Conservation (phyloP, 1,284 basidiomycete species). For the Rhizopogon hawkerae region DNA sequence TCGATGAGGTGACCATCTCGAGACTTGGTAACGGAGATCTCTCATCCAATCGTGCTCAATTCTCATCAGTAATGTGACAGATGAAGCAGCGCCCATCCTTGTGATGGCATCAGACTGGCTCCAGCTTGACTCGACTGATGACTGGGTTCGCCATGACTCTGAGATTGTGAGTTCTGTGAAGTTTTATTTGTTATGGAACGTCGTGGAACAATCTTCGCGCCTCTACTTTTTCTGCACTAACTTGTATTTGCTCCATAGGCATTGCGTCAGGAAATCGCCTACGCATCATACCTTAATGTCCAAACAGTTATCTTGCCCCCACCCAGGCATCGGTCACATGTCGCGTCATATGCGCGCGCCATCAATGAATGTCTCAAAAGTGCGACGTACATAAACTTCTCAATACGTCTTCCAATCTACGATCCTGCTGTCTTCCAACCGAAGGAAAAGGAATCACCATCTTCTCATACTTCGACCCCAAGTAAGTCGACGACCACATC, state of each 20-base stretch:
- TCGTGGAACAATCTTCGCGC: not conserved
- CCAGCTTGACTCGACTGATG: constrained; percentile 87
- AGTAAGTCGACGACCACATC: constrained; percentile 16
- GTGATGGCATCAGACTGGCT: constrained; percentile 89
- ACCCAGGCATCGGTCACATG: constrained; percentile 74
- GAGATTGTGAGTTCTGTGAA: constrained; percentile 65
- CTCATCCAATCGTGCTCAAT: constrained; percentile 16
- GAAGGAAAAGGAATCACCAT: constrained; percentile 23
- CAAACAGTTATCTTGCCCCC: constrained; percentile 84
- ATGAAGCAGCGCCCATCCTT: constrained; percentile 76
- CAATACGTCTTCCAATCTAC: constrained; percentile 79
- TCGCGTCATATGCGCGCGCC: constrained; percentile 89
- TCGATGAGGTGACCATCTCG: constrained; percentile 85
- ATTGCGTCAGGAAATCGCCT: constrained; percentile 86
- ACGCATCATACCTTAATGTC: constrained; percentile 88
- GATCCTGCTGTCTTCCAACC: constrained; percentile 54
- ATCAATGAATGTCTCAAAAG: constrained; percentile 72
- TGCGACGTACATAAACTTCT: constrained; percentile 66
- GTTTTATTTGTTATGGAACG: not conserved
- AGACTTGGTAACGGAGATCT: constrained; percentile 55
- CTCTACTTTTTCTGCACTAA: not conserved
- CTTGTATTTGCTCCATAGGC: constrained; percentile 45
- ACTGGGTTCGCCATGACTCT: constrained; percentile 92
- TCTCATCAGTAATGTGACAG: constrained; percentile 31
- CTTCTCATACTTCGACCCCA: constrained; percentile 13